These are phyloP conservation scores for Eimeria acervulina DNA, from an alignment of 169 alveolate species.

Conservation along the genomic window DNA sequence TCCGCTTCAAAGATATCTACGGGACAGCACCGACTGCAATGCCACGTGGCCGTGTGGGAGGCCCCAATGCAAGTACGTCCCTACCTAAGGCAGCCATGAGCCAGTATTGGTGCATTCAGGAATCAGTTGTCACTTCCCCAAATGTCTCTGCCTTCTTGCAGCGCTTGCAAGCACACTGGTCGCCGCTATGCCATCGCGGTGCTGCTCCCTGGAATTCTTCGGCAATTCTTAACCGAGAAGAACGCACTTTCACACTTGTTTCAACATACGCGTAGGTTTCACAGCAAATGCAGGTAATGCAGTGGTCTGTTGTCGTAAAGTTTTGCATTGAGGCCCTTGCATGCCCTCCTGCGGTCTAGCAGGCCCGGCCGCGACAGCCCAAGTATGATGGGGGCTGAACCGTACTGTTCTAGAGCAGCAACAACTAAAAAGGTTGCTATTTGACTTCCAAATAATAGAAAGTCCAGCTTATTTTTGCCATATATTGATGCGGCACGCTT, in stretches of 20 bases:
- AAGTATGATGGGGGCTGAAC: not conserved
- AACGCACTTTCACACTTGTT: not conserved
- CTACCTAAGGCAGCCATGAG: slow-evolving; percentile 47
- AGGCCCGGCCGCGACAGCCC: slow-evolving; percentile 22
- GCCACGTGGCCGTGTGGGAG: slow-evolving; percentile 31
- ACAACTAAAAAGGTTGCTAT: not conserved
- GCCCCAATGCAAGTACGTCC: slow-evolving; percentile 15
- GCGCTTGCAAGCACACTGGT: slow-evolving; percentile 35
- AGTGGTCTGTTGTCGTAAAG: not conserved
- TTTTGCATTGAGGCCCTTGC: slow-evolving; percentile 10
- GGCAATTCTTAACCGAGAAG: slow-evolving; percentile 3
- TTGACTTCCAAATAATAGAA: not conserved
- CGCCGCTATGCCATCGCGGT: slow-evolving; percentile 22
- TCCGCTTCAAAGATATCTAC: not conserved
- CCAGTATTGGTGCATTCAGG: not conserved
- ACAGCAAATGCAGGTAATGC: not conserved
- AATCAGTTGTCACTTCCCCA: not conserved
- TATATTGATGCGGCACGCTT: not conserved
- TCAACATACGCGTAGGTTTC: not conserved
- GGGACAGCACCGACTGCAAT: slow-evolving; percentile 32
- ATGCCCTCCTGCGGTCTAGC: slow-evolving; percentile 32
- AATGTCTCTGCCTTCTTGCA: not conserved
- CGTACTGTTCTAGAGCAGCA: not conserved
- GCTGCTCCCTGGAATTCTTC: not conserved
- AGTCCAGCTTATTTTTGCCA: not conserved